Conservation (phyloP, 2,329 filamentous ascomycete genomes). For the Cercospora sp. region DNA sequence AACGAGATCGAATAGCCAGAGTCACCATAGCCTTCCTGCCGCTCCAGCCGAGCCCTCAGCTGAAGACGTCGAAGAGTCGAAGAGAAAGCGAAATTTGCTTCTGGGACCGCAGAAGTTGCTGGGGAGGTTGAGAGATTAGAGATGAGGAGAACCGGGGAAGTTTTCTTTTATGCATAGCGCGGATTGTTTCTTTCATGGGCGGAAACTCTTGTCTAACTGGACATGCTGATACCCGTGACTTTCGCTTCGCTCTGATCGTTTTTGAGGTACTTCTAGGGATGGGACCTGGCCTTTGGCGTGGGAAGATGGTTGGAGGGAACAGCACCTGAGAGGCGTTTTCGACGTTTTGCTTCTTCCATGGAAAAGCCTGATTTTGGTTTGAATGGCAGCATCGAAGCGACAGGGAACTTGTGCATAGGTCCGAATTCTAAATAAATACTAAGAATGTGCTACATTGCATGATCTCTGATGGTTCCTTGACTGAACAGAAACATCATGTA, state of each 20-base stretch:
- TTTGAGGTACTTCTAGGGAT: neutral
- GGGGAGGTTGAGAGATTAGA: constrained; percentile 39
- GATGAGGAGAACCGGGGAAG: neutral
- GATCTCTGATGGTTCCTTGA: neutral
- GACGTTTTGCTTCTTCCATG: neutral
- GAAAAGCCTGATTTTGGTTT: neutral
- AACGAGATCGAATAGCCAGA: neutral
- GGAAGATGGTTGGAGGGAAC: neutral
- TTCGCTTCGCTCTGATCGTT: neutral
- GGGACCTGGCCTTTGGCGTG: neutral
- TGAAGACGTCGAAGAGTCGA: constrained; percentile 39
- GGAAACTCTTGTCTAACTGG: neutral
- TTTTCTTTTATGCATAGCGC: constrained; percentile 10
- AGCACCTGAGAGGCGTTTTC: constrained; percentile 1
- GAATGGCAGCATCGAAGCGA: neutral
- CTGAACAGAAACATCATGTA: neutral
- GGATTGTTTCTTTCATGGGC: neutral
- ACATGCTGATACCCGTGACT: constrained; percentile 8
- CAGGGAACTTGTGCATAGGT: neutral
- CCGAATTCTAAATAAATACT: neutral
- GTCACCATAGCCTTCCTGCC: neutral
- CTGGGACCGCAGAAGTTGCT: constrained; percentile 47
- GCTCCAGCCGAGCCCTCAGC: constrained; percentile 12
- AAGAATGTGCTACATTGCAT: neutral
- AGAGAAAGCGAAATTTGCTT: constrained; percentile 44